Base-by-base conservation (phyloP, 1,139 yeast species). In the Taphrina flavorubra region DNA sequence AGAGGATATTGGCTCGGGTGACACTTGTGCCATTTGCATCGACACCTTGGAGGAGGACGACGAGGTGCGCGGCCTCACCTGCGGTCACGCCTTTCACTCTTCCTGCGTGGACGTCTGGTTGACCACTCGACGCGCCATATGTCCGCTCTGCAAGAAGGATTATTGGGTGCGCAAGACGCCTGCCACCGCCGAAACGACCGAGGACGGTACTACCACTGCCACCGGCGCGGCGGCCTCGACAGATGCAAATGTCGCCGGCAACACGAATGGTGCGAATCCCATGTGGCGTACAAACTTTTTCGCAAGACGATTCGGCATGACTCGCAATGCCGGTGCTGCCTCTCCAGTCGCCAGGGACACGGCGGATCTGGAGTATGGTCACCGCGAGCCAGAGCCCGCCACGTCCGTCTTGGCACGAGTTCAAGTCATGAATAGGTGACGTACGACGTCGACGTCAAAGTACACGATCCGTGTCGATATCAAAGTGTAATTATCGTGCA, bases 81-180 rank as follows among this genome's bases (percentile, higher is more conserved):
- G 97, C 78, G 94, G 94, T 1, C 97, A 90, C 77, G 91, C 88
- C 1, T 90, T 87, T 82, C 97, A 90, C 76, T 82, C 87, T 11
- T 87, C 83, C 36, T 90, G 97, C 78, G 81, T 90, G 64, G 95
- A 89, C 74, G 94, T 94, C 0, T 90, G 96, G 96, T 79, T 90
- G 63, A 87, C 86, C 3, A 84, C 84, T 70, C 81, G 94, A 72
- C 82, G 89, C 68, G 94, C 94, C 0, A 87, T 91, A 75, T 90
- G 97, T 76, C 96, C 97, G 8, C 85, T 87, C 81, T 90, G 97
- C 78, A 89, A 90, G 75, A 80, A 74, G n/a, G 80, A 77, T 70
- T 78, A 75, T 71, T 77, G 74, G 70, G 74, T 70, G 8, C 77
- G 77, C 16, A 73, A 72, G 42, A n/a, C 55, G 34, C 65, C 64